Evolutionary conservation across 208 protist genomes (phyloP), one percentile per base, ranked within the genome.

Genomic region (Crithidia sp.): DNA sequence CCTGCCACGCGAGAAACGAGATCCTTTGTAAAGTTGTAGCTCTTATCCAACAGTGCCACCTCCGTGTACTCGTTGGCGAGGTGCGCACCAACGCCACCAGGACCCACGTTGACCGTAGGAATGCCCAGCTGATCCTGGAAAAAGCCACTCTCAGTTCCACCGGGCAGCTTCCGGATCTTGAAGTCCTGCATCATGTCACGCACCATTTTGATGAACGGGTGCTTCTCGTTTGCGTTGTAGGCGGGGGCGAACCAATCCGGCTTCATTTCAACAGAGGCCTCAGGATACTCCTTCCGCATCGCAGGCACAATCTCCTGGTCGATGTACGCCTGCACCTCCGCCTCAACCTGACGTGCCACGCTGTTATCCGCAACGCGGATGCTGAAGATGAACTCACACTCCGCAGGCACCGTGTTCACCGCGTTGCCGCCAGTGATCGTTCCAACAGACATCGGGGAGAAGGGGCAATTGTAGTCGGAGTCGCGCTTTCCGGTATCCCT

Each of bases 51-150:
- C 7, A 79, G 64, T 3, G 70, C 55, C 10, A 73, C 12, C 5
- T 61, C 14, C 3, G 84, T 82, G 72, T 81, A 87, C 61, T 92
- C 83, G 67, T 92, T 87, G 5, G 82, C 45, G 52, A 77, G 45
- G 65, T 87, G 82, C 41, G 78, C 83, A 12, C 76, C 58, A 14
- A 74, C 73, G 19, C 75, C 82, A 14, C 79, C 87, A 16, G 81
- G 77, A 8, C 79, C 84, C 44, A 69, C 70, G 19, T 83, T 80
- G 28, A 88, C 70, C 2, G 83, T 88, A 3, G 79, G 79, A 7
- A 89, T 79, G 49, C 61, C 4, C 5, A 68, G 71, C 4, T 85
- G 49, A 19, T 75, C 74, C 47, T 89, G 82, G 64, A 86, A 92
- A 41, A 86, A 79, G 16, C 84, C 87, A 36, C 44, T 76, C 47